Evolutionary conservation across 2,329 filamentous ascomycete species (phyloP).

Genomic region (Capronia coronata): DNA sequence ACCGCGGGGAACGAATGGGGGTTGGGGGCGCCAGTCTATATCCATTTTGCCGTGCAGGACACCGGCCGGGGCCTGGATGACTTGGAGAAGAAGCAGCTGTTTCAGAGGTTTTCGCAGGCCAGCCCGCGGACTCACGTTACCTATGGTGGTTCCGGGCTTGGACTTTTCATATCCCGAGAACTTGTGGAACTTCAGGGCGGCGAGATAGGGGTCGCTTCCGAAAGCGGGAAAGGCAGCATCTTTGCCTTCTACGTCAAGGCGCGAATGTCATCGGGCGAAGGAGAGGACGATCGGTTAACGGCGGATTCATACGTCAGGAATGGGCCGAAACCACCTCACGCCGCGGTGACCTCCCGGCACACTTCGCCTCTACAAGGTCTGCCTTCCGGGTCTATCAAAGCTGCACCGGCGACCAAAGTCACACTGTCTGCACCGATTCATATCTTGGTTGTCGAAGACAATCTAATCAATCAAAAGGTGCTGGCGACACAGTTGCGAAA

Average conservation of each 20-base stretch:
- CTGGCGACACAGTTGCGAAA: conserved; percentile 35
- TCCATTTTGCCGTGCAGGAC: conserved; percentile 69
- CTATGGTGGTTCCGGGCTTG: conserved; percentile 72
- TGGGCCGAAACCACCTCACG: conserved; percentile 5
- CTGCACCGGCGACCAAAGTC: background rate
- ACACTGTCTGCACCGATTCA: conserved; percentile 6
- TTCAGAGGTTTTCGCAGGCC: conserved; percentile 72
- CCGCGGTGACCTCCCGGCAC: conserved; percentile 5
- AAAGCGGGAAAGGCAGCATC: conserved; percentile 50
- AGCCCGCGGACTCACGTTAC: conserved; percentile 69
- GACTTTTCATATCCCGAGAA: conserved; percentile 70
- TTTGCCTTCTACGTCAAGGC: conserved; percentile 55
- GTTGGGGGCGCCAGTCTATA: conserved; percentile 52
- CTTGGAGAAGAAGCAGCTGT: conserved; percentile 66
- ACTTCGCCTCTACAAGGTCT: background rate
- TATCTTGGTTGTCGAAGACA: conserved; percentile 42
- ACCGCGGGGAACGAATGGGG: conserved; percentile 49
- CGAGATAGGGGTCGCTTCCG: conserved; percentile 63
- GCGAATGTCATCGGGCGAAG: conserved; percentile 18
- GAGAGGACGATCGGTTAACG: conserved; percentile 8
- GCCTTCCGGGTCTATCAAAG: background rate
- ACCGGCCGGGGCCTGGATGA: conserved; percentile 67
- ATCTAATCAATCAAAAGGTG: conserved; percentile 40
- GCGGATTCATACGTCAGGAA: conserved; percentile 10
- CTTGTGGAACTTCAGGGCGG: conserved; percentile 77